Evolutionary conservation across 176 grass and related monocot genomes (phyloP).

Genomic region (Oryza meyeriana): DNA sequence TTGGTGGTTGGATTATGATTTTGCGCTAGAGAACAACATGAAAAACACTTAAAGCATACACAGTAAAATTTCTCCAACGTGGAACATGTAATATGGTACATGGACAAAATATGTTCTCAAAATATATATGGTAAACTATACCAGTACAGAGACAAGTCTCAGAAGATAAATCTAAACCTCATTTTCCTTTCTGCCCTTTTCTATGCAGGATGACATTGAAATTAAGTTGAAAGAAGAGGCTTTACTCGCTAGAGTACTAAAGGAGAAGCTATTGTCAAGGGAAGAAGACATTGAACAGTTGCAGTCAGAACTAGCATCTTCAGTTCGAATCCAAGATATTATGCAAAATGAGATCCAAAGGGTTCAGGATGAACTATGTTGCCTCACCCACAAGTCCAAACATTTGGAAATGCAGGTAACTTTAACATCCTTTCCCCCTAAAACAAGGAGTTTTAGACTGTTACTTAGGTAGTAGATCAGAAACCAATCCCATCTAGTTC

Average conservation of each 20-base stretch:
- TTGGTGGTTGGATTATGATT: neutral
- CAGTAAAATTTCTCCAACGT: neutral
- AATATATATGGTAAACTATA: neutral
- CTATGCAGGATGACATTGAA: slow-evolving; percentile 52
- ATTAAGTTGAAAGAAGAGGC: slow-evolving; percentile 67
- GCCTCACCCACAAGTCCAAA: slow-evolving; percentile 56
- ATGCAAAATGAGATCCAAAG: slow-evolving; percentile 57
- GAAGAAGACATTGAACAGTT: slow-evolving; percentile 69
- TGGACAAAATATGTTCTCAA: neutral
- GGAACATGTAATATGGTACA: neutral
- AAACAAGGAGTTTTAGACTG: neutral
- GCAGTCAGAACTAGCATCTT: slow-evolving; percentile 58
- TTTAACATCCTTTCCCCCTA: neutral
- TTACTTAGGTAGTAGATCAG: neutral
- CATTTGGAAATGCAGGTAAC: slow-evolving; percentile 72
- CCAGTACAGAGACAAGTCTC: neutral
- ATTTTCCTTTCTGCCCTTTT: slow-evolving; percentile 20
- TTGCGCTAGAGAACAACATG: slow-evolving; percentile 7
- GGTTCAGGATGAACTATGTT: slow-evolving; percentile 54
- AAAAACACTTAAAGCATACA: neutral
- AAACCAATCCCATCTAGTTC: slow-evolving; percentile 17
- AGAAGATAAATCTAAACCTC: slow-evolving; percentile 13
- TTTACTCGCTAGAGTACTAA: slow-evolving; percentile 60
- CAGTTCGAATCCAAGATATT: slow-evolving; percentile 44
- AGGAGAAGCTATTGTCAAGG: slow-evolving; percentile 55